These are phyloP conservation scores for Diplotaxis tenuifolia DNA, from an alignment of 345 rosid genomes.

Conservation along the genomic window DNA sequence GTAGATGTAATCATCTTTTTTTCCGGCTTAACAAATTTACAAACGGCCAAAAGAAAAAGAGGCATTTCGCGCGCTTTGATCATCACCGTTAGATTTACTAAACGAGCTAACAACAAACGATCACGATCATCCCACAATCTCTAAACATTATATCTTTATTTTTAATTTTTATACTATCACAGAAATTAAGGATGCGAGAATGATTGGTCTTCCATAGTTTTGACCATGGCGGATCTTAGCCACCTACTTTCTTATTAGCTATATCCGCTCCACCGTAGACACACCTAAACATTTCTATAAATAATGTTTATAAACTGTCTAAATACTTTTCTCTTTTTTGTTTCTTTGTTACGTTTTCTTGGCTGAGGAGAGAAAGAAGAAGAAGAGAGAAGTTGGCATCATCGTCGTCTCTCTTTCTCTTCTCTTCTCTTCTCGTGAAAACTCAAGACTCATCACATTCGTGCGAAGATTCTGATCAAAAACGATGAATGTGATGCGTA, in stretches of 20 bases:
- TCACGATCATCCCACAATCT: conserved; percentile 15
- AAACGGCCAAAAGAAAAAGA: conserved; percentile 28
- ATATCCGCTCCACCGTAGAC: conserved; percentile 27
- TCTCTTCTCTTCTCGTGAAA: conserved; percentile 19
- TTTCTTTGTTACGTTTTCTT: neutral
- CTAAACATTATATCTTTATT: neutral
- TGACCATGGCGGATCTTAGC: conserved; percentile 21
- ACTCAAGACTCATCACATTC: neutral
- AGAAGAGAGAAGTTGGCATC: conserved; percentile 36
- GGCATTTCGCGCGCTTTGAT: conserved; percentile 31
- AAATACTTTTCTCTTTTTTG: neutral
- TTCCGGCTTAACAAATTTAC: neutral
- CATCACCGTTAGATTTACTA: conserved; percentile 15
- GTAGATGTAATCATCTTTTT: neutral
- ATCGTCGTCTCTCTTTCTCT: conserved; percentile 34
- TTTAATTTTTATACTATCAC: neutral
- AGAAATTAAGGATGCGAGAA: conserved; percentile 26
- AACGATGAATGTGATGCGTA: conserved; percentile 88
- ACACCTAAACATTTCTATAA: neutral
- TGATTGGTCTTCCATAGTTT: conserved; percentile 45
- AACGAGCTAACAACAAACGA: conserved; percentile 27
- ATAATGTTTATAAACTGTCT: conserved; percentile 14
- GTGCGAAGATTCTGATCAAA: neutral
- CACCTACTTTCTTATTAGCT: conserved; percentile 23
- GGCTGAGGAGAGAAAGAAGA: conserved; percentile 34